Evolutionary conservation across 768 basidiomycete genomes (phyloP), one percentile per base, ranked within the genome.

Genomic region (Strobilomyces confusus): DNA sequence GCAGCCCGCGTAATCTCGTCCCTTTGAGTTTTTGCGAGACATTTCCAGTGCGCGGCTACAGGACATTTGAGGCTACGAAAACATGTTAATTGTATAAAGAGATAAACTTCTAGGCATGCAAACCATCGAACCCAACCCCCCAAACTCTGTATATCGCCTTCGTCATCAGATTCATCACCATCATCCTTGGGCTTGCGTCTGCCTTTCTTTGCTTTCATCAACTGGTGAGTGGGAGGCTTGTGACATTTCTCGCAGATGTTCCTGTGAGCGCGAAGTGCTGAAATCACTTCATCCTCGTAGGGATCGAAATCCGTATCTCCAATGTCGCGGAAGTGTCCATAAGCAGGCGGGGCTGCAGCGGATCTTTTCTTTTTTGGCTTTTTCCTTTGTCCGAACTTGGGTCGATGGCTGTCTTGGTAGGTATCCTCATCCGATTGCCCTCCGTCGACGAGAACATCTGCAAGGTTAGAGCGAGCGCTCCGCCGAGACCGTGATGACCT

Each of bases 41-140:
- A 93, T 34, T 69, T 77, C 88, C 87, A 92, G 65, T 93, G 91
- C 36, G 80, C 81, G 20, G 78, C 76, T 41, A 91, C 81, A 14
- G 88, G 86, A 55, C 91, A 94, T 65, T 82, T 86, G 38, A 90
- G 75, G 64, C 89, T 92, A 52, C 22, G 25, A 44, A 63, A 46
- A 22, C 3, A 38, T 9, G 32, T 67, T 9, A 66, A 44, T 38
- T 54, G 34, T 17, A 37, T 30, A 40, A 49, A 41, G 43, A 41
- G 52, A 41, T 29, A 40, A 5, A 34, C 30, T 1, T 1, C 0
- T 34, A n/a, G n/a, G 46, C 30, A 41, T 71, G 25, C 79, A 51
- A 65, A 89, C 89, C 91, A 94, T 71, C 82, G 78, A 57, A 92
- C 82, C 91, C 91, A 94, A 25, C 91, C 91, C 13, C 91, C 91